A percentile compares a stretch with the other conserved stretches of the same genome.
Evolutionary conservation across 768 basidiomycete genomes (phyloP).

Genomic region (Tylopilus rubrobrunneus): DNA sequence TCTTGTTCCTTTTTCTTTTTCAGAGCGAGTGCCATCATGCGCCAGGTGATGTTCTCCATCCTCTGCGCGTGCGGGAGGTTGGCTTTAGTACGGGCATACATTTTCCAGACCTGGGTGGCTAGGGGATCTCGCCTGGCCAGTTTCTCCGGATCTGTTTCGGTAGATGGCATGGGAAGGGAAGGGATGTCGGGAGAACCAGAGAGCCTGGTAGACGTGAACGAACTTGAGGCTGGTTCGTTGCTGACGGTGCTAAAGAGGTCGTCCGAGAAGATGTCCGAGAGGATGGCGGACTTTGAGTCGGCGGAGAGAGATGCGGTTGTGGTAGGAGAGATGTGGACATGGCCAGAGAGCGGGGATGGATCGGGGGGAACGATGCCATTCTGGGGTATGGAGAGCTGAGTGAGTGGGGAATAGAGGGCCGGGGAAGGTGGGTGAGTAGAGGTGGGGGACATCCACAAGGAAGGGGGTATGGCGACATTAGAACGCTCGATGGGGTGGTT

Average conservation of each 20-base stretch:
- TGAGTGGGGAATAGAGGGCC: conserved; percentile 36
- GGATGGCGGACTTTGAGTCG: conserved; percentile 59
- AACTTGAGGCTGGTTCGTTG: conserved; percentile 38
- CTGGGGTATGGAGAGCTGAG: conserved; percentile 35
- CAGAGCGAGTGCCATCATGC: conserved; percentile 96
- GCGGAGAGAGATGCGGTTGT: conserved; percentile 42
- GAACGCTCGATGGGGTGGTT: conserved; percentile 45
- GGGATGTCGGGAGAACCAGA: conserved; percentile 70
- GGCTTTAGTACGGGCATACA: conserved; percentile 91
- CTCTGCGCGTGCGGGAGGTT: conserved; percentile 85
- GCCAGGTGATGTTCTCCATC: conserved; percentile 98
- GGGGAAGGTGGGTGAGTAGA: conserved; percentile 46
- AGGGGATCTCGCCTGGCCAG: conserved; percentile 84
- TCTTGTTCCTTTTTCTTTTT: conserved; percentile 85
- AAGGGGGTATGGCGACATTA: conserved; percentile 59
- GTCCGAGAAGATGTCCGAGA: conserved; percentile 68
- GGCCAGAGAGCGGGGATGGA: conserved; percentile 33
- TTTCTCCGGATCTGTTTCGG: conserved; percentile 56
- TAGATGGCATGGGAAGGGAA: conserved; percentile 35
- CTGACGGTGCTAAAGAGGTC: conserved; percentile 47
- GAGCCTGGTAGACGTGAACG: conserved; percentile 61
- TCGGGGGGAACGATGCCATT: conserved; percentile 30
- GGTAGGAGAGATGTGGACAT: conserved; percentile 36
- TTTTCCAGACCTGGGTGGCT: conserved; percentile 95
- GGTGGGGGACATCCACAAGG: conserved; percentile 81